A percentile compares a stretch with the other conserved stretches of the same genome.
These are phyloP conservation scores for Penicillium soppii DNA, from an alignment of 495 filamentous ascomycete genomes.

Conservation along the genomic window DNA sequence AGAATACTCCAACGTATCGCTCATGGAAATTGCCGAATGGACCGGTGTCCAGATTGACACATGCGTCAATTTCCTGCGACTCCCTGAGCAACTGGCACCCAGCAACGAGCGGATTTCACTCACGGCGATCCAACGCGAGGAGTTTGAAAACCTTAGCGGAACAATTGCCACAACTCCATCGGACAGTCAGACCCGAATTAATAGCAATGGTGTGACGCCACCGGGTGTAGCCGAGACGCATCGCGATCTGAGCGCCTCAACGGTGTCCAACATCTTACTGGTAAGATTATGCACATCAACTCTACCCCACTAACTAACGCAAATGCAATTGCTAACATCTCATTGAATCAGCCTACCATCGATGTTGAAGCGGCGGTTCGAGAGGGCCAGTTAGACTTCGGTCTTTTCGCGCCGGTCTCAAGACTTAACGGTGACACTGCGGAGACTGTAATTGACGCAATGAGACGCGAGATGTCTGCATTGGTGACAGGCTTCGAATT, in stretches of 20 bases:
- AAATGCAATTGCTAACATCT: conserved; percentile 18
- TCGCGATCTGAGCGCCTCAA: background rate
- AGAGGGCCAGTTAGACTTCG: conserved; percentile 31
- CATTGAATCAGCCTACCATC: conserved; percentile 30
- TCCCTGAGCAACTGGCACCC: conserved; percentile 20
- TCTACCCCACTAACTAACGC: conserved; percentile 3
- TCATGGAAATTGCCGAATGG: conserved; percentile 36
- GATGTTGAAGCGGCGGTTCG: conserved; percentile 37
- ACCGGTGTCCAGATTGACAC: conserved; percentile 34
- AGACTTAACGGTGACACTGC: conserved; percentile 22
- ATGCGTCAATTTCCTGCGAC: conserved; percentile 38
- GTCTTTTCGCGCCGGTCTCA: conserved; percentile 27
- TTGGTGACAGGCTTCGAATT: conserved; percentile 8
- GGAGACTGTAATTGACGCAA: conserved; percentile 17
- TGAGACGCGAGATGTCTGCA: conserved; percentile 21
- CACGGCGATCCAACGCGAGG: conserved; percentile 11
- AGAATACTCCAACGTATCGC: conserved; percentile 30
- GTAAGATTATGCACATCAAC: conserved; percentile 15
- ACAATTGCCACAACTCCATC: background rate
- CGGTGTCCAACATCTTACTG: conserved; percentile 18
- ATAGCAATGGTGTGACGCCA: conserved; percentile 12
- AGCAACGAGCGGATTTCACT: conserved; percentile 11
- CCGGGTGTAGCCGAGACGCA: conserved; percentile 5
- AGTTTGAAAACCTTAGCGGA: conserved; percentile 9
- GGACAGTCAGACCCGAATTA: background rate